phyloP scores from a whole-genome alignment of 257 asterid genomes.

The Ilex aquifolium region DNA sequence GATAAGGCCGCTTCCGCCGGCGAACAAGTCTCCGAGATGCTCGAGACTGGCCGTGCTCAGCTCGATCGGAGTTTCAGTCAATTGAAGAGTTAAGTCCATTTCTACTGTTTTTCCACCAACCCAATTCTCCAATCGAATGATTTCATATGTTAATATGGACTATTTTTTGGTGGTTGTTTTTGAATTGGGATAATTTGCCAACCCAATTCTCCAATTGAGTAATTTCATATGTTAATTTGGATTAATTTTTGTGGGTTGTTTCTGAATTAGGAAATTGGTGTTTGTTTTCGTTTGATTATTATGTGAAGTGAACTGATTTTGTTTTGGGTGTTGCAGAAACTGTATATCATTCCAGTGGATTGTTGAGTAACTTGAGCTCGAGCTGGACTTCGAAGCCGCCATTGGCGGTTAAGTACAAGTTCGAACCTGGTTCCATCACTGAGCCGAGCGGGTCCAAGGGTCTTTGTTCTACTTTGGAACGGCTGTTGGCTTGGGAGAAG shows the following conservation, averaged over 20 bases:
- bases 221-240: not conserved
- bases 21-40: constrained; percentile 86
- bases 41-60: constrained; percentile 87
- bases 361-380: constrained; percentile 87
- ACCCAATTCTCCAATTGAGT: not conserved
- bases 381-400: constrained; percentile 98
- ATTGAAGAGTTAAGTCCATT: constrained; percentile 55
- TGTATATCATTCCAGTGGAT: constrained; percentile 93
- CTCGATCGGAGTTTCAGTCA: constrained; percentile 86
- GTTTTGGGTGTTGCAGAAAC: constrained; percentile 54
- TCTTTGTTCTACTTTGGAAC: constrained; percentile 81
- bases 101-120: not conserved
- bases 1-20: constrained; percentile 90
- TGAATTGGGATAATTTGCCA: not conserved
- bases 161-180: not conserved
- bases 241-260: not conserved
- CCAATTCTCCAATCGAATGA: not conserved
- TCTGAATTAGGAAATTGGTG: not conserved
- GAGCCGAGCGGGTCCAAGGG: constrained; percentile 61
- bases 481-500: constrained; percentile 98
- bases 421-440: constrained; percentile 66
- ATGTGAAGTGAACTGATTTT: constrained; percentile 7
- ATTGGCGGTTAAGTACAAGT: constrained; percentile 75
- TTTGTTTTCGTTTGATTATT: not conserved
- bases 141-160: not conserved